Conservation (phyloP, 2,329 filamentous ascomycete species). For the Aschersonia sp. region DNA sequence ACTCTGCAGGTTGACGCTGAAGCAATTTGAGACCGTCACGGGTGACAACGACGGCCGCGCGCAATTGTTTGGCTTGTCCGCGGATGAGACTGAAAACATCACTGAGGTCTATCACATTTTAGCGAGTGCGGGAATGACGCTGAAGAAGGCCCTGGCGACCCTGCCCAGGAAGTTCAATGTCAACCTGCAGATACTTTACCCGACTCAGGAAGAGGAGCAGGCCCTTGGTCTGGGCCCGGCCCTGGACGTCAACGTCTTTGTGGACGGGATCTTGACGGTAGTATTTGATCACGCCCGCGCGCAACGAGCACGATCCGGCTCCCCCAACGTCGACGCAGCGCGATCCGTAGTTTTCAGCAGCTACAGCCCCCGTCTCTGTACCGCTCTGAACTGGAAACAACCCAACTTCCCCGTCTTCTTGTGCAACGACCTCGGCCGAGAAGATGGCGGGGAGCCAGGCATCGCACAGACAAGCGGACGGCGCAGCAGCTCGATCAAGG, state of each 20-base stretch:
- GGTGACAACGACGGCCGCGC: conserved; percentile 24
- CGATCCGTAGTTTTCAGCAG: conserved; percentile 88
- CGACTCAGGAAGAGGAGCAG: conserved; percentile 59
- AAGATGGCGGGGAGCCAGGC: conserved; percentile 27
- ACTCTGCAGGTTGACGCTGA: conserved; percentile 61
- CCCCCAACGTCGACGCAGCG: conserved; percentile 57
- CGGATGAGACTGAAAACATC: conserved; percentile 37
- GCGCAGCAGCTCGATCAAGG: conserved; percentile 76
- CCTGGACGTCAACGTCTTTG: conserved; percentile 72
- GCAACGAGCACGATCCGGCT: conserved; percentile 46
- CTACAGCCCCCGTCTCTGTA: conserved; percentile 81
- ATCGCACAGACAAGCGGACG: conserved; percentile 44
- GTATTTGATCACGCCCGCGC: conserved; percentile 83
- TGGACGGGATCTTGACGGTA: conserved; percentile 66
- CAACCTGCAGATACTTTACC: conserved; percentile 86
- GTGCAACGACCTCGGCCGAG: conserved; percentile 76
- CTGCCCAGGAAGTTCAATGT: conserved; percentile 72
- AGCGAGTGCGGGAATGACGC: conserved; percentile 61
- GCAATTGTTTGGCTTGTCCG: conserved; percentile 26
- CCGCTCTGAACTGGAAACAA: conserved; percentile 96
- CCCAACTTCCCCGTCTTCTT: conserved; percentile 94
- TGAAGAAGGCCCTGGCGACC: conserved; percentile 60
- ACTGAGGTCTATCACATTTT: conserved; percentile 57
- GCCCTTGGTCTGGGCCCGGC: conserved; percentile 55
- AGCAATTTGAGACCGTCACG: conserved; percentile 50